Conservation (phyloP, 306 rosid species). For the Lagenaria siceraria region DNA sequence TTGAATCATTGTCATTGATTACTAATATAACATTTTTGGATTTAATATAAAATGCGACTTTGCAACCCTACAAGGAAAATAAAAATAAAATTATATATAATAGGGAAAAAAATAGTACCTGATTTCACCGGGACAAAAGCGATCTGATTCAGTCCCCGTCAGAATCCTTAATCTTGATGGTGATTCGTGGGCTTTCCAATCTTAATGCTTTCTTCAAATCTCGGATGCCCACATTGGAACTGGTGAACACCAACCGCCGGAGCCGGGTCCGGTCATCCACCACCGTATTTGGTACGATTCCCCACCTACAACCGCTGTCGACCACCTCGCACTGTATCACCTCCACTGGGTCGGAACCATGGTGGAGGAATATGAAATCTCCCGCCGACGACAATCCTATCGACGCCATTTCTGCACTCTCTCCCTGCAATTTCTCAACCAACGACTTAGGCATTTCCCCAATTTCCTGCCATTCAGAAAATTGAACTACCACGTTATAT, state of each 20-base stretch:
- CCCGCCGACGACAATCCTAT: constrained; percentile 29
- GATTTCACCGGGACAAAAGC: too few relatives aligned
- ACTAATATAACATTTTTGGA: too few relatives aligned
- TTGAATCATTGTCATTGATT: too few relatives aligned
- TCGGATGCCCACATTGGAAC: constrained; percentile 26
- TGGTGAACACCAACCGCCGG: constrained; percentile 35
- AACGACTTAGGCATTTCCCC: constrained; percentile 60
- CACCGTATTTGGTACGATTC: constrained; percentile 25
- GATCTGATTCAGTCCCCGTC: background rate
- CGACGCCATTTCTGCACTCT: constrained; percentile 25
- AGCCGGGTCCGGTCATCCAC: constrained; percentile 15
- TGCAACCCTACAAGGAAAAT: too few relatives aligned
- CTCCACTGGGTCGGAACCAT: constrained; percentile 21
- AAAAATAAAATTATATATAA: too few relatives aligned
- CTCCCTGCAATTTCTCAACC: constrained; percentile 34
- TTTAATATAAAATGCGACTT: too few relatives aligned
- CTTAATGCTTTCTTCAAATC: constrained; percentile 19
- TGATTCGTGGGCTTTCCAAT: background rate
- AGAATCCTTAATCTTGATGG: background rate
- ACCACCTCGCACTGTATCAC: constrained; percentile 37
- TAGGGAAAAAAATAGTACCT: too few relatives aligned
- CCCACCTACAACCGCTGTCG: constrained; percentile 34
- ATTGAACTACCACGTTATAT: constrained; percentile 35
- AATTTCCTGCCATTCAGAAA: constrained; percentile 18
- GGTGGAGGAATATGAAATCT: constrained; percentile 29